Evolutionary conservation across 2,329 filamentous ascomycete genomes (phyloP), one percentile per base, ranked within the genome.

Genomic region (Pestalotiopsis sp.): DNA sequence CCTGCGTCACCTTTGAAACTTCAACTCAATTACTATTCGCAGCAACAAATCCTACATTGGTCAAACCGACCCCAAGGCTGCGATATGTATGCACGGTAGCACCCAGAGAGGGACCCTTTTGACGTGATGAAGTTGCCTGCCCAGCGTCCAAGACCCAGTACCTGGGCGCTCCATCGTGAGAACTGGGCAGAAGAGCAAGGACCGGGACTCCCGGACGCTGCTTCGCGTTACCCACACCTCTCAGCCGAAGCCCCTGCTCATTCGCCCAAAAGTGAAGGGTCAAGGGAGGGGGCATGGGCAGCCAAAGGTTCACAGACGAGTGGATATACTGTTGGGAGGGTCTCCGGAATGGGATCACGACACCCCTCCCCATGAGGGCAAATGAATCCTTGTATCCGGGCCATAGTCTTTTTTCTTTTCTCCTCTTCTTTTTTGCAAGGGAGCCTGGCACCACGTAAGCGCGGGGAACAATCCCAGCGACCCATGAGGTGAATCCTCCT

Each of bases 381-480:
- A 66, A 52, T 36, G 17, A 27, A 60, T 31, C 58, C 58, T 36
- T 60, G 23, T 36, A 36, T 7, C 41, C 41, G 20, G 45, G 6
- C 45, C 41, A 49, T n/a, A n/a, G 45, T 20, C 12, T 17, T 60
- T 60, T 60, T 17, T 27, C 12, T 14, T 27, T 14, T 62, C 36
- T 14, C 2, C 25, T 23, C 12, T 17, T 59, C 13, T 13, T 12
- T 62, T 36, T 27, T 31, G 25, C 45, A 58, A 38, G 63, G 45
- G 45, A 38, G 41, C 45, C 63, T n/a, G 41, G 45, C 63, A 66
- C 63, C 63, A 66, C 65, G 65, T 66, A 59, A 66, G 65, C 65
- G 65, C 65, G 65, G 65, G 65, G 65, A 66, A 66, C 56, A n/a
- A 66, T 66, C 65, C 65, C 65, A 66, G 65, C 25, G 41, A 13